Conservation (phyloP, 352 stramenopile genomes). For the Globisporangium mamillatum region DNA sequence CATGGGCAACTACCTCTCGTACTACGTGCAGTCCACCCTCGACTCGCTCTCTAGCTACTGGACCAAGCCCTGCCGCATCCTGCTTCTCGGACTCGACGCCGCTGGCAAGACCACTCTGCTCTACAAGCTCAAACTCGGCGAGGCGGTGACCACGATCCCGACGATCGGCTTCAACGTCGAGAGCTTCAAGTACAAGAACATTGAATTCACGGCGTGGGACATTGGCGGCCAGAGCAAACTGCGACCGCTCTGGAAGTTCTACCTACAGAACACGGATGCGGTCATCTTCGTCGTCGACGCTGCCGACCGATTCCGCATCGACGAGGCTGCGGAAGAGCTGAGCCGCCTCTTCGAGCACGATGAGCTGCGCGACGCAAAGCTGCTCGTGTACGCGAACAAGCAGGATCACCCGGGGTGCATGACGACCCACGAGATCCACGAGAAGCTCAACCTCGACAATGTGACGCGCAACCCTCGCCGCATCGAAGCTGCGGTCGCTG, state of each 20-base stretch:
- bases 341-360: conserved; percentile 39
- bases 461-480: conserved; percentile 34
- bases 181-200: conserved; percentile 63
- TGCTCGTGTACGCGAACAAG: conserved; percentile 49
- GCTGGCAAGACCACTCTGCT: conserved; percentile 96
- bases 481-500: conserved; percentile 28
- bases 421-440: conserved; percentile 22
- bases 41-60: conserved; percentile 33
- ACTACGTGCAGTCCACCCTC: conserved; percentile 29
- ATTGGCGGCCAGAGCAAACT: conserved; percentile 74
- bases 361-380: conserved; percentile 29
- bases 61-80: conserved; percentile 36
- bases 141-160: conserved; percentile 59
- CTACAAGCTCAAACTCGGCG: conserved; percentile 76
- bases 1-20: conserved; percentile 34
- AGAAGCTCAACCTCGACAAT: conserved; percentile 28
- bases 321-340: conserved; percentile 42
- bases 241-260: conserved; percentile 69
- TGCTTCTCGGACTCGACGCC: conserved; percentile 92
- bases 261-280: conserved; percentile 57
- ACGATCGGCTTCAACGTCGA: conserved; percentile 86
- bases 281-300: conserved; percentile 88
- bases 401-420: conserved; percentile 35
- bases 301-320: conserved; percentile 44
- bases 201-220: conserved; percentile 80